A percentile compares a stretch with the other conserved stretches of the same genome.
phyloP scores from a whole-genome alignment of 2,329 filamentous ascomycete species.

The Lasiodiplodia citricola region DNA sequence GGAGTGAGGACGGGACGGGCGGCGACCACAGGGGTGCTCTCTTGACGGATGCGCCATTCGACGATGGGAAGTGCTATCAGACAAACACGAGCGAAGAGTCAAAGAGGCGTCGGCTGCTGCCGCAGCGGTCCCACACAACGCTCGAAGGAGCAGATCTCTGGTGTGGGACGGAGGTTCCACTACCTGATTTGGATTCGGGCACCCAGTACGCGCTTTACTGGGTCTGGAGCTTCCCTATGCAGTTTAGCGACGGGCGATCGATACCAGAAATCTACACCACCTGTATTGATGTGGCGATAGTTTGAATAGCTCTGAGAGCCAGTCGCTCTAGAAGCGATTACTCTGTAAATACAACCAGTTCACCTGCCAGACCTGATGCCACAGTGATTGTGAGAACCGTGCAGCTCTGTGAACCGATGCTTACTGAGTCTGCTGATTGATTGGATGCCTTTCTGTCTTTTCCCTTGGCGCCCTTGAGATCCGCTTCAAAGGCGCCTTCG shows the following conservation, averaged over 20 bases:
- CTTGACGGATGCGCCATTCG: neutral
- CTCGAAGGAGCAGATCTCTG: slow-evolving; percentile 51
- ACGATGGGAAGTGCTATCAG: neutral
- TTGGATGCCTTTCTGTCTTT: too few species aligned
- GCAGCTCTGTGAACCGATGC: too few species aligned
- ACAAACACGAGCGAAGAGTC: neutral
- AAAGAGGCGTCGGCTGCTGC: neutral
- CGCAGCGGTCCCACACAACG: neutral
- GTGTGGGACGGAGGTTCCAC: slow-evolving; percentile 81
- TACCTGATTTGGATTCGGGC: slow-evolving; percentile 71
- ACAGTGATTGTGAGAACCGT: neutral
- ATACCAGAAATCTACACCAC: slow-evolving; percentile 65
- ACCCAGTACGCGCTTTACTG: slow-evolving; percentile 84
- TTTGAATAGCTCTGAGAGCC: slow-evolving; percentile 31
- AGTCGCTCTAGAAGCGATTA: neutral
- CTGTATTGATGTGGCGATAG: slow-evolving; percentile 61
- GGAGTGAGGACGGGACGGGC: neutral
- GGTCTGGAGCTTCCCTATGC: slow-evolving; percentile 91
- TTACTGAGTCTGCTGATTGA: too few species aligned
- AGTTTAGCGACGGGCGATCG: slow-evolving; percentile 45
- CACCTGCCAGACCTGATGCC: neutral
- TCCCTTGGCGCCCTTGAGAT: too few species aligned
- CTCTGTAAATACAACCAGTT: neutral
- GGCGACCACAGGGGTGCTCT: neutral
- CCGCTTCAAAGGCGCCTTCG: too few species aligned